Base-by-base conservation (phyloP, 2,329 filamentous ascomycete species). In the Tolypocladium album region DNA sequence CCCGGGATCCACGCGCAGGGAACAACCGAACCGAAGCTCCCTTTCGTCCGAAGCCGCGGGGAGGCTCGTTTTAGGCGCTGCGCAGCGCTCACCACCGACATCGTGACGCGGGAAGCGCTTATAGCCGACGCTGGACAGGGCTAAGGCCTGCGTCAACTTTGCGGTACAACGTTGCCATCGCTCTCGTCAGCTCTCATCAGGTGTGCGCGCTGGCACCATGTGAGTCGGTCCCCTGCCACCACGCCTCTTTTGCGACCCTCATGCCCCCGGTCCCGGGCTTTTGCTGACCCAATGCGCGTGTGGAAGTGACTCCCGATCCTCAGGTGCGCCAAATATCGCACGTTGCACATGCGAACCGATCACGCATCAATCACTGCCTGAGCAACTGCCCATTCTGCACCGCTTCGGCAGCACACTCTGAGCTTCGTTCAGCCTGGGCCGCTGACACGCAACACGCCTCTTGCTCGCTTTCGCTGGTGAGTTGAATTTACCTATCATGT, bases 11-110 rank as follows among this genome's bases (percentile, higher is more conserved):
- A 56, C 55, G 55, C 55, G 13, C 55, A 40, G 31, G 22, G 8
- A 6, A 57, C 55, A 57, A 17, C 55, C 55, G 55, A 57, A 17
- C 55, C 55, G 55, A 57, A 43, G 55, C 55, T 57, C 55, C 55
- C 55, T n/a, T 57, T 57, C 55, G 55, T 43, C 55, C 55, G 55
- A 57, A 56, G 38, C 38, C 4, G 12, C n/a, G 17, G 42, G 38
- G 7, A 27, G 24, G 36, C 55, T 15, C 38, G 11, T 24, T 31
- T n/a, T 42, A 20, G 22, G 36, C 24, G 8, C 55, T 20, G 8
- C 55, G 20, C 22, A 11, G 36, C 55, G 34, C 53, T 20, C 43
- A 13, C 22, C 43, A 15, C n/a, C 24, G 43, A 45, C 42, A 4
- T 1, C 42, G n/a, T 31, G 27, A 34, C 20, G 24, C n/a, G 53